Evolutionary conservation across 2,329 filamentous ascomycete genomes (phyloP).

Genomic region (Microcyclosporella mali): DNA sequence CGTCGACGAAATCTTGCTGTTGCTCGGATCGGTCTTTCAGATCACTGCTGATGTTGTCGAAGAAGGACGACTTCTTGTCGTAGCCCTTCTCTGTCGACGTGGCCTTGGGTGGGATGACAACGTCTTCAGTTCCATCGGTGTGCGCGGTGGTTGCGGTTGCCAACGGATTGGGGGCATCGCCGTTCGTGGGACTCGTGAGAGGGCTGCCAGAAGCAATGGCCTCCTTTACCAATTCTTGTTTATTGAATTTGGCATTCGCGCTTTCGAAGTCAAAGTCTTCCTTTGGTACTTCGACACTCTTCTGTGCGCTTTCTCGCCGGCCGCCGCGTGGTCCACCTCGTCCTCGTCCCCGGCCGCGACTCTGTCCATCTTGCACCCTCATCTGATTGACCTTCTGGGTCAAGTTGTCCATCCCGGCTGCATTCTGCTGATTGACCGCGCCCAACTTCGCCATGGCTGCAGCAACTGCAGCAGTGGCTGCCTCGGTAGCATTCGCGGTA

Average conservation of each 20-base stretch:
- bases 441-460: conserved; percentile 69
- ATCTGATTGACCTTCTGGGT: conserved; percentile 72
- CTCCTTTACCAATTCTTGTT: conserved; percentile 81
- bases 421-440: conserved; percentile 22
- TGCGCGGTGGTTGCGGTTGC: conserved; percentile 26
- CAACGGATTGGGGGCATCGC: conserved; percentile 19
- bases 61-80: conserved; percentile 86
- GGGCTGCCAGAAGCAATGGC: conserved; percentile 74
- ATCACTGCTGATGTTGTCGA: conserved; percentile 96
- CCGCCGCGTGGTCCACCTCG: conserved; percentile 40
- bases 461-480: conserved; percentile 70
- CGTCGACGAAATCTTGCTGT: conserved; percentile 56
- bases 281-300: conserved; percentile 73
- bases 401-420: conserved; percentile 56
- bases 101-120: conserved; percentile 39
- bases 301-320: conserved; percentile 32
- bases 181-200: conserved; percentile 35
- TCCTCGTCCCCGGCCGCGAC: conserved; percentile 42
- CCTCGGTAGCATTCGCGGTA: conserved; percentile 58
- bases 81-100: conserved; percentile 54
- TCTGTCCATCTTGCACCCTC: conserved; percentile 41
- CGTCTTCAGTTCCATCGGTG: conserved; percentile 32
- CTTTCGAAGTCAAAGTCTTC: conserved; percentile 89
- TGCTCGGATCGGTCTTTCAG: conserved; percentile 69
- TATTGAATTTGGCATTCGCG: conserved; percentile 83